A percentile compares a stretch with the other conserved stretches of the same genome.
These are phyloP conservation scores for Mucor mucedo DNA, from an alignment of 371 early-diverging fungal genomes.

Conservation along the genomic window DNA sequence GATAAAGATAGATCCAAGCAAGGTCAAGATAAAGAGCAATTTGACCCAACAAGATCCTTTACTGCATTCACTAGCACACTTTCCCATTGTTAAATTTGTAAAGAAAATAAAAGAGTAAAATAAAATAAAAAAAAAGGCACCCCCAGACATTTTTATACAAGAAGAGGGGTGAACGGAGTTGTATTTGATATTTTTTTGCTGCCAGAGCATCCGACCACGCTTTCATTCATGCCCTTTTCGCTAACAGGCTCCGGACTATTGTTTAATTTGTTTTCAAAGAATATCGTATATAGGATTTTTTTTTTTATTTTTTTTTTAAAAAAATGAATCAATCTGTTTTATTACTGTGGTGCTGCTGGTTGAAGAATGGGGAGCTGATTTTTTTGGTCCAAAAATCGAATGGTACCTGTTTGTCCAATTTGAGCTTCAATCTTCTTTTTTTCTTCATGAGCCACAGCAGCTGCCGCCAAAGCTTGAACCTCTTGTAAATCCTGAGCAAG, in stretches of 20 bases:
- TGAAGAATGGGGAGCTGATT: background rate
- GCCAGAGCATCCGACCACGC: background rate
- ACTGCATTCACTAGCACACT: background rate
- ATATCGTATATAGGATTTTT: background rate
- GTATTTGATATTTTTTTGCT: too few relatives aligned
- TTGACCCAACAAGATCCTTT: slow-evolving; percentile 22
- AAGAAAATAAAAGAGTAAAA: background rate
- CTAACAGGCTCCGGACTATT: too few relatives aligned
- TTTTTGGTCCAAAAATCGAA: background rate
- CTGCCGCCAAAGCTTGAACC: background rate
- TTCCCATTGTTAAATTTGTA: slow-evolving; percentile 7
- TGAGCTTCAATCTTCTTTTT: background rate
- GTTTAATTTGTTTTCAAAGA: too few relatives aligned
- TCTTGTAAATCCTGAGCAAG: background rate
- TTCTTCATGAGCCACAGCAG: background rate
- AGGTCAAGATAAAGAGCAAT: slow-evolving; percentile 30
- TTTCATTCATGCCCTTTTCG: background rate
- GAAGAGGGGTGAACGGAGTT: too few relatives aligned
- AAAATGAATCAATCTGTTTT: background rate
- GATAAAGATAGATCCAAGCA: slow-evolving; percentile 36
- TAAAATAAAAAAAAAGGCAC: too few relatives aligned
- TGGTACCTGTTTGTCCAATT: background rate
- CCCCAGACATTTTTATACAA: too few relatives aligned
- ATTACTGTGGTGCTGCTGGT: background rate
- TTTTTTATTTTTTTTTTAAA: background rate